These are phyloP conservation scores for Tylopilus vinaceipallidus DNA, from an alignment of 768 basidiomycete genomes.

Conservation along the genomic window DNA sequence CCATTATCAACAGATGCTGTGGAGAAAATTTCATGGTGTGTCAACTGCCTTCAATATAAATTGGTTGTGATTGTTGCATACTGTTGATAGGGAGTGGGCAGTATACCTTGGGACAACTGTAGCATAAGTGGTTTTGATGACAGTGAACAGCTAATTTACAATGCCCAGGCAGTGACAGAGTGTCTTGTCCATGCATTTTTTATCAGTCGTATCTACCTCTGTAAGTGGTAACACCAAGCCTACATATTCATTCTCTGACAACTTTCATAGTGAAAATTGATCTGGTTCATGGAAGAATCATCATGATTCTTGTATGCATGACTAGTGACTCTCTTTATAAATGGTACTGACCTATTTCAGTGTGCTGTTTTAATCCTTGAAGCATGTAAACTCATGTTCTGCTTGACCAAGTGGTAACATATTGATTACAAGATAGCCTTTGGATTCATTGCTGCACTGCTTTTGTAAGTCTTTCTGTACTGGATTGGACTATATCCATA, in stretches of 20 bases:
- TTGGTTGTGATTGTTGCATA: not conserved
- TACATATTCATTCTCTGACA: not conserved
- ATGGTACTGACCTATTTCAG: slow-evolving; percentile 8
- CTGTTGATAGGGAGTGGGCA: slow-evolving; percentile 11
- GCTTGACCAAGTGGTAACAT: not conserved
- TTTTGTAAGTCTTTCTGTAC: slow-evolving; percentile 11
- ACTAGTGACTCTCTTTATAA: not conserved
- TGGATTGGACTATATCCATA: not conserved
- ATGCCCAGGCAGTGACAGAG: slow-evolving; percentile 12
- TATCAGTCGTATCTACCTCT: slow-evolving; percentile 20
- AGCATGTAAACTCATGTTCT: slow-evolving; percentile 16
- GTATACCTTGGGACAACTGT: slow-evolving; percentile 18
- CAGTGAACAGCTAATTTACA: slow-evolving; percentile 1
- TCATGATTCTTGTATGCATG: slow-evolving; percentile 18
- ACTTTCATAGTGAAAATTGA: slow-evolving; percentile 9
- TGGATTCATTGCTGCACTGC: slow-evolving; percentile 7
- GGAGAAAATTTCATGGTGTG: slow-evolving; percentile 5
- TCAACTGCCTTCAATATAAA: not conserved
- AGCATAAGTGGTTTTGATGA: not conserved
- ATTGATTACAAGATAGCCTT: slow-evolving; percentile 16
- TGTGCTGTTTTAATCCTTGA: slow-evolving; percentile 17
- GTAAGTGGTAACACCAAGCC: slow-evolving; percentile 7
- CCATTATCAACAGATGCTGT: not conserved
- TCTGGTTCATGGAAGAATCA: not conserved
- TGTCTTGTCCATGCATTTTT: slow-evolving; percentile 27